These are phyloP conservation scores for Boletus tylopilopsis DNA, from an alignment of 768 basidiomycete genomes.

Conservation along the genomic window DNA sequence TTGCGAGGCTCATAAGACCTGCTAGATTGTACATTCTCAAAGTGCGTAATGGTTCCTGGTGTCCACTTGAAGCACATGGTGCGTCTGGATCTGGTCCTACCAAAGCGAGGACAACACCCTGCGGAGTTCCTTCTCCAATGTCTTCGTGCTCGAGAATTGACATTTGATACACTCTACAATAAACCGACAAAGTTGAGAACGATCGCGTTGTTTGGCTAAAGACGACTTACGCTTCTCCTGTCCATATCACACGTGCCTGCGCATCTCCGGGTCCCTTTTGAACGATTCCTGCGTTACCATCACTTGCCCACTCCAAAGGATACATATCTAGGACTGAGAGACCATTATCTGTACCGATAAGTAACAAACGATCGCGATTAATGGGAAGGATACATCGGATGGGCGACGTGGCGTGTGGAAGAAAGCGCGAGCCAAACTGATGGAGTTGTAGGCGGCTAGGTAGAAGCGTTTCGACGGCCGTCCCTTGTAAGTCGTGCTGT, in stretches of 20 bases:
- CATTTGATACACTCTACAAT: constrained; percentile 69
- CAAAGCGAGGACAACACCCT: constrained; percentile 75
- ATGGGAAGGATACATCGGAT: constrained; percentile 77
- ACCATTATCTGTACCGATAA: constrained; percentile 78
- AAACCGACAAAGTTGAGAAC: neutral
- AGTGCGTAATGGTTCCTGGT: constrained; percentile 51
- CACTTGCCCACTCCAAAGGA: constrained; percentile 59
- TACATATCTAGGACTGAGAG: constrained; percentile 82
- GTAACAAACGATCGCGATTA: constrained; percentile 56
- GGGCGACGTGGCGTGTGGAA: constrained; percentile 72
- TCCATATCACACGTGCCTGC: constrained; percentile 63
- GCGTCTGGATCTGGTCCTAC: constrained; percentile 61
- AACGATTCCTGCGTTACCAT: constrained; percentile 38
- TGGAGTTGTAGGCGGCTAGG: constrained; percentile 68
- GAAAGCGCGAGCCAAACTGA: constrained; percentile 81
- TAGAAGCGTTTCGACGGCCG: constrained; percentile 48
- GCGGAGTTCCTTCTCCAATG: constrained; percentile 53
- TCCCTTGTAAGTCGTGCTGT: constrained; percentile 32
- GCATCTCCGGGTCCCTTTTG: constrained; percentile 71
- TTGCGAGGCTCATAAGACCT: constrained; percentile 70
- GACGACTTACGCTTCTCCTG: constrained; percentile 64
- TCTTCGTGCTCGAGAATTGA: constrained; percentile 62
- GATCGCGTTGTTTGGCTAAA: neutral
- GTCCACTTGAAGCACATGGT: constrained; percentile 36
- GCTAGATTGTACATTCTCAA: constrained; percentile 83